A percentile compares a stretch with the other conserved stretches of the same genome.
These are phyloP conservation scores for Stramenopiles sp. DNA, from an alignment of 352 stramenopile genomes.

Conservation along the genomic window DNA sequence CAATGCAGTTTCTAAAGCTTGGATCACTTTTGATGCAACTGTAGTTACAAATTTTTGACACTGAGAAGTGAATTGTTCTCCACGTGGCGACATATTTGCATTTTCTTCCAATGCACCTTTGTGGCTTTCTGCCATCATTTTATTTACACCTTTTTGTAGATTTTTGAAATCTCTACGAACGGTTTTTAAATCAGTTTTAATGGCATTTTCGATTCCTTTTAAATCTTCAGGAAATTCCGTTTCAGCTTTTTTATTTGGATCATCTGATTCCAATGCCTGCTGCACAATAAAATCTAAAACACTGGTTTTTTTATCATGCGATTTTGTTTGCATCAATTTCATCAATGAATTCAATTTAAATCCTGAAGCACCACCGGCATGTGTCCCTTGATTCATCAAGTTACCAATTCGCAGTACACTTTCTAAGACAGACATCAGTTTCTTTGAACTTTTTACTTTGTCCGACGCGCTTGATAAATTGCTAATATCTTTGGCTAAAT, in stretches of 20 bases:
- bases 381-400: conserved; percentile 53
- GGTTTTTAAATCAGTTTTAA: not conserved
- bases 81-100: not conserved
- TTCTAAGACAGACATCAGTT: conserved; percentile 41
- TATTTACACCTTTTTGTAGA: not conserved
- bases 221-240: not conserved
- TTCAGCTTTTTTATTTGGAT: not conserved
- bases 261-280: not conserved
- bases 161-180: not conserved
- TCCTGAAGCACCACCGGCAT: conserved; percentile 37
- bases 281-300: conserved; percentile 42
- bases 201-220: not conserved
- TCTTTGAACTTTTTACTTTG: conserved; percentile 35
- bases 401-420: conserved; percentile 52
- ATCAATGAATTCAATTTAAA: conserved; percentile 39
- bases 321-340: conserved; percentile 47
- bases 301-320: conserved; percentile 37
- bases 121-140: not conserved
- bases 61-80: not conserved
- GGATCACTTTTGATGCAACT: not conserved
- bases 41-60: not conserved
- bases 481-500: not conserved
- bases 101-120: not conserved
- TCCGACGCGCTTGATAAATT: conserved; percentile 23
- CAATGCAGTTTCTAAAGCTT: not conserved